Percentiles rank a stretch among this genome's conserved stretches.
Conservation (phyloP, 2,329 filamentous ascomycete species). For the Aaosphaeria arxii region DNA sequence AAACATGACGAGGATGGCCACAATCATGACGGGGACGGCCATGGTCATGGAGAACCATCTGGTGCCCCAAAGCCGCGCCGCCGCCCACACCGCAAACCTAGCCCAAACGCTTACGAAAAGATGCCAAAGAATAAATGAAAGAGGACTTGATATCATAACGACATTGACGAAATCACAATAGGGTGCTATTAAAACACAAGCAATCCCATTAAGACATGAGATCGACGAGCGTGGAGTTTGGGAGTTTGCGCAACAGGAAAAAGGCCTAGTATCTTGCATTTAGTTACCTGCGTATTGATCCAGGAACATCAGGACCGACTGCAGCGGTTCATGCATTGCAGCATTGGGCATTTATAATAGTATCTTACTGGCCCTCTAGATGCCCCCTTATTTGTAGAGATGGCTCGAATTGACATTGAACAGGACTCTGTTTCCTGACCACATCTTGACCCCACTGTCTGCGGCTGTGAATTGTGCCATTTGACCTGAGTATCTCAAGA, state of each 20-base stretch:
- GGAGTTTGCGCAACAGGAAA: background rate
- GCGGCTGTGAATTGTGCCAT: too few relatives aligned
- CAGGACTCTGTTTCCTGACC: too few relatives aligned
- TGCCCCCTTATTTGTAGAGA: too few relatives aligned
- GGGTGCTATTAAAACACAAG: background rate
- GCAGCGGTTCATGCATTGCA: too few relatives aligned
- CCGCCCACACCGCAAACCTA: slow-evolving; percentile 53
- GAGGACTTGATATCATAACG: slow-evolving; percentile 5
- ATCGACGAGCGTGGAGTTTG: slow-evolving; percentile 8
- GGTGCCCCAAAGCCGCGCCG: slow-evolving; percentile 36
- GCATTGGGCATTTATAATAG: too few relatives aligned
- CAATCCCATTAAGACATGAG: background rate
- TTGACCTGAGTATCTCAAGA: too few relatives aligned
- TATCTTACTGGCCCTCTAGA: too few relatives aligned
- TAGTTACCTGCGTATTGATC: too few relatives aligned
- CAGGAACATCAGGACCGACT: too few relatives aligned
- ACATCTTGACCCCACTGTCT: too few relatives aligned
- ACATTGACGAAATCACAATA: slow-evolving; percentile 1
- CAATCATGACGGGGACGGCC: slow-evolving; percentile 27
- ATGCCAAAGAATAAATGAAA: slow-evolving; percentile 52
- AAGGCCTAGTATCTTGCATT: too few relatives aligned
- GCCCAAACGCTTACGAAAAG: slow-evolving; percentile 81
- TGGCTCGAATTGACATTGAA: too few relatives aligned
- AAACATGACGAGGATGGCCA: slow-evolving; percentile 28
- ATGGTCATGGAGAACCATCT: slow-evolving; percentile 19